Conservation (phyloP, 73 alveolate species). For the Paramecium caudatum region DNA sequence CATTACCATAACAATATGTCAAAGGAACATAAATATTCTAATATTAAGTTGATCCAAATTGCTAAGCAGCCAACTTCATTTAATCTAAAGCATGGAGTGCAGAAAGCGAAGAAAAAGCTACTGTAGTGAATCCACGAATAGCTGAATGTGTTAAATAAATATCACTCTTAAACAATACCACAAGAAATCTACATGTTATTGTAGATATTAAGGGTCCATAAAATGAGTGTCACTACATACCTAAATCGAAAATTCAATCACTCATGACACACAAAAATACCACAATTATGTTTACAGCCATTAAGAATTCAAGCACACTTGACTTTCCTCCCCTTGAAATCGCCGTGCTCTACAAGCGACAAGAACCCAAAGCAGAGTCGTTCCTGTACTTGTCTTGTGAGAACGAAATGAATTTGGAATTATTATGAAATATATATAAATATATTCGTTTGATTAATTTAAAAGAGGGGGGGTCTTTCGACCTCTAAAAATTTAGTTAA, state of each 20-base stretch:
- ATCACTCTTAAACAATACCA: not conserved
- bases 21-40: slow-evolving; percentile 10
- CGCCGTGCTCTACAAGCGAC: not conserved
- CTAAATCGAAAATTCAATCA: slow-evolving; percentile 45
- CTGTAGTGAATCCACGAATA: slow-evolving; percentile 6
- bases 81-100: slow-evolving; percentile 55
- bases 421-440: slow-evolving; percentile 21
- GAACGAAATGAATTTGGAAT: slow-evolving; percentile 58
- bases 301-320: not conserved
- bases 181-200: slow-evolving; percentile 46
- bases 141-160: slow-evolving; percentile 18
- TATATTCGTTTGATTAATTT: slow-evolving; percentile 62
- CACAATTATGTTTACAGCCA: slow-evolving; percentile 53
- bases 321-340: not conserved
- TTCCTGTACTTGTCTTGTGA: slow-evolving; percentile 19
- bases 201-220: not conserved
- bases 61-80: slow-evolving; percentile 49
- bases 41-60: slow-evolving; percentile 49
- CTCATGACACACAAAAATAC: slow-evolving; percentile 10
- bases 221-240: slow-evolving; percentile 1
- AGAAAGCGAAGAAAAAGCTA: not conserved
- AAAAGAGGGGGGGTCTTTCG: slow-evolving; percentile 73
- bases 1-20: slow-evolving; percentile 51
- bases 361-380: slow-evolving; percentile 35
- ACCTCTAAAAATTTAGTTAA: slow-evolving; percentile 77